Base-by-base conservation (phyloP, 73 alveolate species). In the Paramecium octaurelia region DNA sequence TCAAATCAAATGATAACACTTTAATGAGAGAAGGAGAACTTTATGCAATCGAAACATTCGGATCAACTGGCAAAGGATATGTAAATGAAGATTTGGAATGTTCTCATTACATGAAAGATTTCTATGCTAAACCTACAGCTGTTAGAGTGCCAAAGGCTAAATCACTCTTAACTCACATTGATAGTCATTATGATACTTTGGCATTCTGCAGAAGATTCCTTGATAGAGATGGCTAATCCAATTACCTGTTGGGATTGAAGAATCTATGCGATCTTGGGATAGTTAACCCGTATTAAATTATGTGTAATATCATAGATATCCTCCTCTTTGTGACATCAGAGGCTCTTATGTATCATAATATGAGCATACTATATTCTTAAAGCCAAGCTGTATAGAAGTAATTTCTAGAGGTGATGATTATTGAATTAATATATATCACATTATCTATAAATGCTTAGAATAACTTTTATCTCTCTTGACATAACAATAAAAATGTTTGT, bases 11-110 rank as follows among this genome's bases (percentile, higher is more conserved):
- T 23, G 97, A 95, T 68, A 85, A 92, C 50, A 93, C 97, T 1
- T 95, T 93, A 80, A 98, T 98, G 99, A 99, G 95, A 92, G 99
- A 98, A 93, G 99, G 99, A 14, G 99, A 98, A 94, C 92, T 96
- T 88, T 98, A 98, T 95, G 99, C 99, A 10, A 98, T 98, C 40
- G 99, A 98, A 92, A 98, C 99, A 27, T 98, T 98, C 86, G 99
- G 99, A 69, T 96, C 99, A 23, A 98, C 99, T 36, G 99, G 99
- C 44, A 98, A 98, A 71, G 99, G 99, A 11, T 86, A 85, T 40
- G 99, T 98, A 11, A 93, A 86, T 69, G 99, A 97, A 75, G 99
- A 95, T 73, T 92, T 95, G 70, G 99, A 98, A 83, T 97, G 99
- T 93, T 93, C 98, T 18, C 99, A 98, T 94, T 97, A 98, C 92